Evolutionary conservation across 208 protist genomes (phyloP), one percentile per base, ranked within the genome.

Genomic region (Acanthamoeba rhysodes): DNA sequence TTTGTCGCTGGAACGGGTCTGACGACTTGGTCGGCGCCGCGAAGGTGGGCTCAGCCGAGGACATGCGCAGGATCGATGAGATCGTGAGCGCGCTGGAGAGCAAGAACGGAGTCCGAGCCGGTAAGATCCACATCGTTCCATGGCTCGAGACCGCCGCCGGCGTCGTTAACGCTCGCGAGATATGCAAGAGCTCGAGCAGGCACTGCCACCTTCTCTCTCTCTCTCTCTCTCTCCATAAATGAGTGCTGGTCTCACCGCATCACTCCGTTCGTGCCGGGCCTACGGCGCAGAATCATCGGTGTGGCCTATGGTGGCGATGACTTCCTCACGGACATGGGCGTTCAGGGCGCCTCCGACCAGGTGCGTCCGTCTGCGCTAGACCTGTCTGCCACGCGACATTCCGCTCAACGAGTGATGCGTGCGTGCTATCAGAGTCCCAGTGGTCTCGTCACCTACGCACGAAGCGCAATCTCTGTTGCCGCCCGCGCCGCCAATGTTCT

Each of bases 241-340:
- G 62, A 68, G 9, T 57, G 53, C 4, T 57, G 53, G 41, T 45
- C 41, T 45, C 53, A 57, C 53, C 9, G 53, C 53, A 57, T 14
- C 41, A 7, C 16, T 66, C 24, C 59, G 9, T 66, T 2, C 59
- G 22, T 32, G 64, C 64, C 64, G 16, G 14, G 14, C 41, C 50
- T 3, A 10, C 74, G 7, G 16, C 62, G 9, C 18, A 76, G 90
- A 37, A 82, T 94, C 22, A 41, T 94, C 2, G 66, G 90, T 66
- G 90, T 94, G 59, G 90, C 90, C 22, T 94, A 70, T 48, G 90
- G 90, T 32, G 90, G 68, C 9, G 90, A 94, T 37, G 90, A 94
- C 37, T 94, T 94, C 68, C 72, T 94, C 50, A 94, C 90, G 22
- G 90, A 94, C 68, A 94, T 94, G 90, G 90, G 90, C 90, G 48